These are phyloP conservation scores for Discostella stelligera DNA, from an alignment of 352 stramenopile species.

Conservation along the genomic window DNA sequence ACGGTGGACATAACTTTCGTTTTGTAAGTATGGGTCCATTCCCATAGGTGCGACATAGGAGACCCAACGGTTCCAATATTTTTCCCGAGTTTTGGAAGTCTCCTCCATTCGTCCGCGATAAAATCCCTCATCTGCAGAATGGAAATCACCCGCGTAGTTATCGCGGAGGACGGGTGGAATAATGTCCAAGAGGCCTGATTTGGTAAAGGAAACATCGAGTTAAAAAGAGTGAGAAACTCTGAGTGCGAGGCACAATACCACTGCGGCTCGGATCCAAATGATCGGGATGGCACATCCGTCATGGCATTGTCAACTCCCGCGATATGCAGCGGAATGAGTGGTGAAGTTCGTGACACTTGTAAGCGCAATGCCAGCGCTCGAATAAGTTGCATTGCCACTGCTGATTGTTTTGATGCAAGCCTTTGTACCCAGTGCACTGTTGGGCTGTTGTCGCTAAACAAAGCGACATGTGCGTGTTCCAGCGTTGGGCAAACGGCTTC, in stretches of 20 bases:
- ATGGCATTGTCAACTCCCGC: slow-evolving; percentile 23
- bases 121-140: slow-evolving; percentile 14
- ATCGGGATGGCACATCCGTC: slow-evolving; percentile 36
- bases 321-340: slow-evolving; percentile 13
- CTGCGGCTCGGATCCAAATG: slow-evolving; percentile 11
- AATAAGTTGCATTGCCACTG: neutral
- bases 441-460: slow-evolving; percentile 18
- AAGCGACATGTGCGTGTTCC: neutral
- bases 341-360: neutral
- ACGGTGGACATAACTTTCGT: neutral
- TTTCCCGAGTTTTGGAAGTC: slow-evolving; percentile 12
- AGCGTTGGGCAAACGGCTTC: neutral
- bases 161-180: neutral
- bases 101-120: slow-evolving; percentile 8
- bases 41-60: neutral
- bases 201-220: neutral
- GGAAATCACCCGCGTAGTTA: slow-evolving; percentile 11
- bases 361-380: neutral
- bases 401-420: neutral
- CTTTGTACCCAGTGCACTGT: slow-evolving; percentile 9
- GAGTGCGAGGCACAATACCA: neutral
- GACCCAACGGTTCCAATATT: slow-evolving; percentile 7
- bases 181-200: slow-evolving; percentile 1
- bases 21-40: slow-evolving; percentile 11
- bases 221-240: neutral